A percentile compares a stretch with the other conserved stretches of the same genome.
Conservation (phyloP, 1,139 yeast species). For the Debaryomyces psychrophilus region DNA sequence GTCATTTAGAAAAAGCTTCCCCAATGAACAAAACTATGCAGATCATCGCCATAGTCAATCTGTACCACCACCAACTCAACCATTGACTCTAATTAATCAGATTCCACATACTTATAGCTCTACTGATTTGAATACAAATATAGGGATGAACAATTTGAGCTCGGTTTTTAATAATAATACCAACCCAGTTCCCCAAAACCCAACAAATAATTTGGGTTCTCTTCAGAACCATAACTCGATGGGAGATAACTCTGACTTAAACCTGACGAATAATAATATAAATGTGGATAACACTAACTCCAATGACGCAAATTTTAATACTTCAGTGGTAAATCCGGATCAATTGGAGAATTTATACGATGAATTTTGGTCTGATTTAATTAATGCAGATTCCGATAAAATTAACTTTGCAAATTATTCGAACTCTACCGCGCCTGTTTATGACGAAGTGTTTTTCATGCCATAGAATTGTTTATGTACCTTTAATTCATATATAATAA, state of each 20-base stretch:
- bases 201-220: neutral
- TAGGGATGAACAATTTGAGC: neutral
- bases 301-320: neutral
- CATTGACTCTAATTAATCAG: neutral
- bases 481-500: neutral
- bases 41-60: slow-evolving; percentile 7
- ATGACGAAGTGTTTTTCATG: slow-evolving; percentile 38
- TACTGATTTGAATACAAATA: neutral
- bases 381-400: slow-evolving; percentile 39
- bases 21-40: neutral
- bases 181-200: neutral
- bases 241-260: neutral
- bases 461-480: slow-evolving; percentile 11
- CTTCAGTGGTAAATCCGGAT: slow-evolving; percentile 15
- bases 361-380: slow-evolving; percentile 49
- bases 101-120: neutral
- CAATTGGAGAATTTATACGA: slow-evolving; percentile 38
- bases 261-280: neutral
- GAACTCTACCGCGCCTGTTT: slow-evolving; percentile 16
- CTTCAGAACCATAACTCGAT: slow-evolving; percentile 3
- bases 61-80: neutral
- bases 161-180: neutral
- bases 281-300: neutral
- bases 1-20: slow-evolving; percentile 21
- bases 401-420: slow-evolving; percentile 38